Base-by-base conservation (phyloP, 2,329 filamentous ascomycete species). In the Aspergillus pseudonomiae region DNA sequence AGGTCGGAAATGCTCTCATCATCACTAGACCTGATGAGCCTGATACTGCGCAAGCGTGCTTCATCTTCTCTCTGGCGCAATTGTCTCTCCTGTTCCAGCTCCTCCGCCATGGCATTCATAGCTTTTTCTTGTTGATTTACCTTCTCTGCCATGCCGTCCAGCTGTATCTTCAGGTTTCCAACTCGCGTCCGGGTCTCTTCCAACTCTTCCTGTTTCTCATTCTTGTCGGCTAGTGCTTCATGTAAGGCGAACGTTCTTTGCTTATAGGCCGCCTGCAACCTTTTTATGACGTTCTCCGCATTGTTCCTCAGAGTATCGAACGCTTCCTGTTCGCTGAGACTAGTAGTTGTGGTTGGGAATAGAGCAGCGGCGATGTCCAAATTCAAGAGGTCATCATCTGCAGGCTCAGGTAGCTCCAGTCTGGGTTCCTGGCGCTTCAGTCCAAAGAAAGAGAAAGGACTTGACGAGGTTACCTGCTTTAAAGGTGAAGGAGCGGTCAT, bases 161-260 rank as follows among this genome's bases (percentile, higher is more conserved):
- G 78, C 73, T 89, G 87, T 66, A 84, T 79, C 75, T 88, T 88
- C 59, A 89, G 76, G 68, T 88, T 84, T 43, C 82, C 79, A 16
- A 84, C 81, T 9, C 86, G 81, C 45, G 85, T 87, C 39, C 86
- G 81, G 16, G 85, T 82, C 68, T 88, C 87, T 64, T 88, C 85
- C 0, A 87, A 79, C 72, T 89, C 87, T 66, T 89, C 87, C n/a
- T 81, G 79, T 67, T 86, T 84, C 12, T 84, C 83, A 58, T 82
- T 83, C 63, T 86, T 83, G 68, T 88, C 85, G 4, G 83, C 83
- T 41, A 82, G 76, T 4, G 82, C 79, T 64, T 84, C 81, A 45
- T 82, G 80, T 50, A 89, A 76, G 34, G 80, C 79, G 59, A 82
- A 79, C 1, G 79, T 79, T 63, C 84, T 80, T 64, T 82, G 76